Evolutionary conservation across 768 basidiomycete species (phyloP).

Genomic region (Cystobasidiopsis lactophilus): DNA sequence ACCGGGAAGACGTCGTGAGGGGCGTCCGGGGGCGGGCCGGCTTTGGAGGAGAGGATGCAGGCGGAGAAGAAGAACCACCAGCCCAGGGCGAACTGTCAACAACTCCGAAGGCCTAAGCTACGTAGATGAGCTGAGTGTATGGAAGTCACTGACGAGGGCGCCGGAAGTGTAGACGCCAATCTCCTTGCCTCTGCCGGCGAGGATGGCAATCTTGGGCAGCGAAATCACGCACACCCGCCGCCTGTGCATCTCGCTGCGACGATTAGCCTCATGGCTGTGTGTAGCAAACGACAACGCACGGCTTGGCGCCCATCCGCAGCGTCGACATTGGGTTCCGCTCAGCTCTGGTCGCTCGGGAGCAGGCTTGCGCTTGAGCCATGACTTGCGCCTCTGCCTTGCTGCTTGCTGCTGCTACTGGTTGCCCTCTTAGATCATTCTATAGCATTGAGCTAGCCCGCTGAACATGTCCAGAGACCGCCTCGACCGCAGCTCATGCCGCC

Average conservation of each 20-base stretch:
- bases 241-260: slow-evolving; percentile 50
- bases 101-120: neutral
- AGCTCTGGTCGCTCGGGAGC: too few species aligned
- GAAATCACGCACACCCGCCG: slow-evolving; percentile 69
- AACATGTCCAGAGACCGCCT: too few species aligned
- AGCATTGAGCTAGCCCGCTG: too few species aligned
- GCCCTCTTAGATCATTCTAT: too few species aligned
- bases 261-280: too few species aligned
- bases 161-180: slow-evolving; percentile 80
- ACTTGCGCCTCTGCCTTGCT: too few species aligned
- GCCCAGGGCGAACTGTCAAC: slow-evolving; percentile 62
- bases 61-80: slow-evolving; percentile 94
- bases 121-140: neutral
- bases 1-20: slow-evolving; percentile 47
- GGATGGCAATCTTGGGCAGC: slow-evolving; percentile 44
- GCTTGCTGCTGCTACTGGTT: too few species aligned
- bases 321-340: too few species aligned
- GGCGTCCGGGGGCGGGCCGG: slow-evolving; percentile 47
- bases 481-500: too few species aligned
- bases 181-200: slow-evolving; percentile 47
- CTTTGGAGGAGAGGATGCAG: slow-evolving; percentile 67
- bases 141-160: slow-evolving; percentile 46
- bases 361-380: too few species aligned
- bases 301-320: too few species aligned
- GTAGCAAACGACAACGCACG: too few species aligned